Base-by-base conservation (phyloP, 257 asterid genomes). In the Lycium barbarum region DNA sequence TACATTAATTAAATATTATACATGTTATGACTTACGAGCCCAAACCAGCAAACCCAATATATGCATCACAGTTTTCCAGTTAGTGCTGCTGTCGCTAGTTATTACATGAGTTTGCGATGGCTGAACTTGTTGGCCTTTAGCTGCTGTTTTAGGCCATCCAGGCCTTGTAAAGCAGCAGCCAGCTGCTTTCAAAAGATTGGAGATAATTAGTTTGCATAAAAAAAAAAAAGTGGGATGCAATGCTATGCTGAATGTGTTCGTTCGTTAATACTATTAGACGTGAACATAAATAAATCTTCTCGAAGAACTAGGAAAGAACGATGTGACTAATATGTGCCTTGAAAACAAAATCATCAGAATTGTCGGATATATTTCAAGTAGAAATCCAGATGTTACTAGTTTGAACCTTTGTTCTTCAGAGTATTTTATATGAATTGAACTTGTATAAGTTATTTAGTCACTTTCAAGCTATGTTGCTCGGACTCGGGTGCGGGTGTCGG, bases 231-330 rank as follows among this genome's bases (percentile, higher is more conserved):
- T 67, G 49, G 73, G 14, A 4, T 59, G 4, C 12, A 4, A 7
- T 54, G 59, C 59, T 54, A 54, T 3, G 59, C 6, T 54, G 17
- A 54, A 54, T 54, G 59, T 54, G 59, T 54, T 12, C 18, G 59
- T 13, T 13, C 18, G 59, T 54, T 12, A 54, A 54, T 18, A 59
- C 66, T 59, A 40, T 8, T 35, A 67, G 74, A 35, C 12, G 4
- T 67, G 49, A 33, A 40, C 45, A 66, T 66, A 66, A 66, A 33
- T 43, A 66, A 12, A 66, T 66, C n/a, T 66, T 66, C 73, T 67
- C 3, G 12, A 67, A 67, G 74, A 67, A 35, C 49, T 67, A 67
- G 74, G 36, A 67, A 67, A 67, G 20, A 67, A 1, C 49, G 9
- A 67, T 67, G 14, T 14, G 74, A 67, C 49, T 67, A 35, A 13